A percentile compares a stretch with the other conserved stretches of the same genome.
Conservation (phyloP, 2,329 filamentous ascomycete species). For the Cordyceps cicadae region DNA sequence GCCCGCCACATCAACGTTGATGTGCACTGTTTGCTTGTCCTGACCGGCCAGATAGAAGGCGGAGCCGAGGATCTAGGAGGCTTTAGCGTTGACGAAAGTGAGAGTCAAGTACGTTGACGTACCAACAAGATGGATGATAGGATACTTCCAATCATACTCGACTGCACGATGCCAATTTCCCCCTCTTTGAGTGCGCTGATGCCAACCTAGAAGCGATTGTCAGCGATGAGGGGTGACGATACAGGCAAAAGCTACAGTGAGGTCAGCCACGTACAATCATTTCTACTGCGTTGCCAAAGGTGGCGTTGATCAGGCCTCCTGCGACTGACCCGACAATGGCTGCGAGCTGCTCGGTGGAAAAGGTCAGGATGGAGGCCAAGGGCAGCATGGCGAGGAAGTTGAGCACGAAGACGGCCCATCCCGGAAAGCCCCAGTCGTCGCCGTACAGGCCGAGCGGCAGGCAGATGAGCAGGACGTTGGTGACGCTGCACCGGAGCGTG, state of each 20-base stretch:
- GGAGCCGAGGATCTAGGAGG: conserved; percentile 5
- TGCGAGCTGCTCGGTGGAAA: conserved; percentile 55
- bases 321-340: conserved; percentile 53
- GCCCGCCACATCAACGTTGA: conserved; percentile 10
- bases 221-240: neutral
- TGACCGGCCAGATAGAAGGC: conserved; percentile 9
- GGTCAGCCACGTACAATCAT: conserved; percentile 40
- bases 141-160: conserved; percentile 12
- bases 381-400: conserved; percentile 60
- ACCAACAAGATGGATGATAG: conserved; percentile 10
- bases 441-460: conserved; percentile 56
- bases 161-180: conserved; percentile 11
- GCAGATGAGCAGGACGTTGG: conserved; percentile 53
- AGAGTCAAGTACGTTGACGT: neutral
- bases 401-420: conserved; percentile 43
- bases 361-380: conserved; percentile 52
- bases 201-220: neutral
- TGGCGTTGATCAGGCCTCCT: conserved; percentile 56
- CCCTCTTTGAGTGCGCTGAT: conserved; percentile 12
- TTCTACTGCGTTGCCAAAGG: conserved; percentile 59
- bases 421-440: conserved; percentile 37
- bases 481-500: conserved; percentile 13
- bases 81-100: neutral
- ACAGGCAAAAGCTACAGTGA: neutral
- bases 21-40: conserved; percentile 10